A percentile compares a stretch with the other conserved stretches of the same genome.
Conservation (phyloP, 768 basidiomycete genomes). For the Pulveroboletus sp. region DNA sequence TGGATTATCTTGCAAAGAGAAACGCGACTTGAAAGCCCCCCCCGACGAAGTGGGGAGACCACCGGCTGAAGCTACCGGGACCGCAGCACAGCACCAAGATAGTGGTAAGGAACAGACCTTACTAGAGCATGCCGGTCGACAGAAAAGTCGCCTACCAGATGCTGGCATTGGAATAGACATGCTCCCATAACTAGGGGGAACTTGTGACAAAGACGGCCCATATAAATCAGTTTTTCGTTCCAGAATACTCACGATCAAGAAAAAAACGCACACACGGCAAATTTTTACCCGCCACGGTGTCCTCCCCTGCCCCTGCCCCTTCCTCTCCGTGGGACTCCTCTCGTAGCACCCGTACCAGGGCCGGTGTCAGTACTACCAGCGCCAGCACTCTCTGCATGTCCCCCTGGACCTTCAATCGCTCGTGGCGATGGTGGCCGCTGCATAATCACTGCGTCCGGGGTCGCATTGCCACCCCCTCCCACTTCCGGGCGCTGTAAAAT, state of each 20-base stretch:
- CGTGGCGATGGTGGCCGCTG: constrained; percentile 12
- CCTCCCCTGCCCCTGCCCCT: constrained; percentile 32
- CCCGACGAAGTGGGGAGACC: neutral
- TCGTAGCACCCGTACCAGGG: constrained; percentile 6
- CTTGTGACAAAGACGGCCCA: no score
- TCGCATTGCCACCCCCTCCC: neutral
- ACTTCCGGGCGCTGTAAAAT: constrained; percentile 27
- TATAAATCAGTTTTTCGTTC: no score
- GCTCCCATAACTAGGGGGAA: no score
- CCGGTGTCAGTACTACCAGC: neutral
- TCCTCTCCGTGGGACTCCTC: constrained; percentile 25
- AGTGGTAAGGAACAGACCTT: no score
- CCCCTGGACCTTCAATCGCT: constrained; percentile 1
- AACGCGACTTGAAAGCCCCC: neutral
- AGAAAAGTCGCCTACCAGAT: no score
- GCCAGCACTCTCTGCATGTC: neutral
- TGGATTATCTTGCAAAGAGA: no score
- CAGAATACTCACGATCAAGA: neutral
- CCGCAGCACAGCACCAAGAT: no score
- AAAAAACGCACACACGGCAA: neutral
- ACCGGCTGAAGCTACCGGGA: no score
- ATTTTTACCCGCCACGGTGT: constrained; percentile 23
- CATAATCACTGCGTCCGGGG: constrained; percentile 4
- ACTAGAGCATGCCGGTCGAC: no score
- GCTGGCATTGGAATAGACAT: no score